A percentile compares a stretch with the other conserved stretches of the same genome.
Conservation (phyloP, 2,329 filamentous ascomycete species). For the Akanthomyces uredinophilus region DNA sequence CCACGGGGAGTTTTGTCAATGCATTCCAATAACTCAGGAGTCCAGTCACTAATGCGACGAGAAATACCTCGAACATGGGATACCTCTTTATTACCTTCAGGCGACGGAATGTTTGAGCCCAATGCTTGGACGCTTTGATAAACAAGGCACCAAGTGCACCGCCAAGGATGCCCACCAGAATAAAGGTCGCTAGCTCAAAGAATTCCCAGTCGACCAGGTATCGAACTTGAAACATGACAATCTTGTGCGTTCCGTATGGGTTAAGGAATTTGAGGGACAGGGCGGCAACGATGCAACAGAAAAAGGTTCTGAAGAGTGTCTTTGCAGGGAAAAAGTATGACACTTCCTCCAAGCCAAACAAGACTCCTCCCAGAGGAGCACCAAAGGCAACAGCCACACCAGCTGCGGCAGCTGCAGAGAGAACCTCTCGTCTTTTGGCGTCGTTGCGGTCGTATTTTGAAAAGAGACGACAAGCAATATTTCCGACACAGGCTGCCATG, state of each 20-base stretch:
- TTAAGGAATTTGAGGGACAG: constrained; percentile 92
- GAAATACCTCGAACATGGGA: constrained; percentile 79
- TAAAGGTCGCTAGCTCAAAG: constrained; percentile 83
- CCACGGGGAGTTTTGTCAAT: constrained; percentile 82
- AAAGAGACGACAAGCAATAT: constrained; percentile 92
- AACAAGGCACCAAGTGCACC: constrained; percentile 84
- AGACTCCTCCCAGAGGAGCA: constrained; percentile 77
- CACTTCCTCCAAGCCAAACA: constrained; percentile 93
- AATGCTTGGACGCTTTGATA: constrained; percentile 89
- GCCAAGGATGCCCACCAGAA: constrained; percentile 79
- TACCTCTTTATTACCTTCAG: constrained; percentile 74
- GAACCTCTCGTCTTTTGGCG: constrained; percentile 83
- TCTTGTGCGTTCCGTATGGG: constrained; percentile 92
- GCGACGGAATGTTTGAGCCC: constrained; percentile 84
- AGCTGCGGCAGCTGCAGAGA: constrained; percentile 88
- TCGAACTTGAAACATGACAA: constrained; percentile 91
- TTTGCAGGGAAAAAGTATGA: constrained; percentile 97
- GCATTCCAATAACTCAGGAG: constrained; percentile 89
- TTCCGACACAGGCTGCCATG: constrained; percentile 90
- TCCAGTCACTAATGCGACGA: constrained; percentile 82
- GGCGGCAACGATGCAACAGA: constrained; percentile 92
- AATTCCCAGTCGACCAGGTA: constrained; percentile 89
- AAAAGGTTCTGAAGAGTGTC: constrained; percentile 94
- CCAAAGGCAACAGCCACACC: constrained; percentile 94
- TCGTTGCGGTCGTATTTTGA: constrained; percentile 92